phyloP scores from a whole-genome alignment of 1,284 basidiomycete genomes.

The Moniliella sp. region DNA sequence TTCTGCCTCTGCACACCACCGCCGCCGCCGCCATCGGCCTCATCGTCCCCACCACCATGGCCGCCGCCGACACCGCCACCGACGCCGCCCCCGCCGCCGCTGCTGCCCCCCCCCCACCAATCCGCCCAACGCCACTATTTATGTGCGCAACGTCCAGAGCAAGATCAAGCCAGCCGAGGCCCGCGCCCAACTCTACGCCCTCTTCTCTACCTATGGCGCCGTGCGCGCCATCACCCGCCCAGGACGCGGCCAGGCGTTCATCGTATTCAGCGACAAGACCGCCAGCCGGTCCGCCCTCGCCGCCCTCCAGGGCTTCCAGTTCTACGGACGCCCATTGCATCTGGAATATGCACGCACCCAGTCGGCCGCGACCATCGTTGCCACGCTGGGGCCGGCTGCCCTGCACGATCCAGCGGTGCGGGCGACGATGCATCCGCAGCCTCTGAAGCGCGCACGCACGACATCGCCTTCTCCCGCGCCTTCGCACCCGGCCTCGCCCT shows the following conservation, averaged over 20 bases:
- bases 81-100: too few relatives aligned
- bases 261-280: constrained; percentile 74
- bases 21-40: too few relatives aligned
- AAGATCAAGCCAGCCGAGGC: constrained; percentile 62
- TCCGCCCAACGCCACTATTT: constrained; percentile 75
- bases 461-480: too few relatives aligned
- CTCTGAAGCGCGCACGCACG: too few relatives aligned
- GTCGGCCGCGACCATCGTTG: constrained; percentile 50
- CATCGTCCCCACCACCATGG: too few relatives aligned
- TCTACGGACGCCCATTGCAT: constrained; percentile 54
- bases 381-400: constrained; percentile 14
- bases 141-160: constrained; percentile 79
- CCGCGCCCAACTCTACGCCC: constrained; percentile 55
- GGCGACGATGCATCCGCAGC: too few relatives aligned
- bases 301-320: constrained; percentile 66
- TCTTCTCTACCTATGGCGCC: constrained; percentile 80
- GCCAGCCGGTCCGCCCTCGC: constrained; percentile 73
- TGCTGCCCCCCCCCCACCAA: too few relatives aligned
- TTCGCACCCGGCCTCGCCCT: too few relatives aligned
- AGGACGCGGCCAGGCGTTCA: constrained; percentile 86
- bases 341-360: constrained; percentile 68
- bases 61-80: too few relatives aligned
- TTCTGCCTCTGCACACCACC: too few relatives aligned
- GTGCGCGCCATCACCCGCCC: constrained; percentile 55
- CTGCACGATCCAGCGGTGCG: constrained; percentile 6